Percentiles rank a stretch among this genome's conserved stretches.
phyloP scores from a whole-genome alignment of 2,329 filamentous ascomycete species.

The Myrmaecium sp. region DNA sequence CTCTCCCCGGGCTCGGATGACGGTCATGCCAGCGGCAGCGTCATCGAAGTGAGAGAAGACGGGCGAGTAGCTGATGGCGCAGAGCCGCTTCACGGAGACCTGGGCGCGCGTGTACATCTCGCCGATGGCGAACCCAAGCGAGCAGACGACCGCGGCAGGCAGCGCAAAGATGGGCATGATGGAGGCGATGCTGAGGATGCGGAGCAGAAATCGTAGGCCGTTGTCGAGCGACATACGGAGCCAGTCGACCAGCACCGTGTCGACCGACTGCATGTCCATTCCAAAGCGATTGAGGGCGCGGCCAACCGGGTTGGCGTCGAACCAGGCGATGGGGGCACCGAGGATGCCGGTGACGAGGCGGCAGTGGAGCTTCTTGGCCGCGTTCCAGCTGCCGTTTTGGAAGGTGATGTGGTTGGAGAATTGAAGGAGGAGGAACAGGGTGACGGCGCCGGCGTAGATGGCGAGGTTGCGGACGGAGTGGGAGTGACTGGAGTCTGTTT shows the following conservation, averaged over 20 bases:
- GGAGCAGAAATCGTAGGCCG: constrained; percentile 8
- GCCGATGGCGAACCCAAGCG: constrained; percentile 29
- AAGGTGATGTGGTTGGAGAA: constrained; percentile 22
- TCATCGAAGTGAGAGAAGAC: constrained; percentile 41
- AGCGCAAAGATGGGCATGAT: constrained; percentile 4
- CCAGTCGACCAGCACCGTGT: constrained; percentile 19
- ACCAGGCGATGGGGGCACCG: constrained; percentile 42
- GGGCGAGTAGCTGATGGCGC: constrained; percentile 13
- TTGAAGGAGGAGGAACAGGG: constrained; percentile 15
- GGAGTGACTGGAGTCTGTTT: constrained; percentile 7
- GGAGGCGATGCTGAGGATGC: constrained; percentile 4
- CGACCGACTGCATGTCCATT: constrained; percentile 57
- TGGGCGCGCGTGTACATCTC: constrained; percentile 36
- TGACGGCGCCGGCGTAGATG: constrained; percentile 32
- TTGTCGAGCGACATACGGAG: too few species aligned
- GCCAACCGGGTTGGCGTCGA: constrained; percentile 64
- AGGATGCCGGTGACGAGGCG: constrained; percentile 39
- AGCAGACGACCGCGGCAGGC: constrained; percentile 42
- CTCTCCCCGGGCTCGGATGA: constrained; percentile 35
- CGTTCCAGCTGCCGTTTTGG: constrained; percentile 40
- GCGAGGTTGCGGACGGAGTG: constrained; percentile 31
- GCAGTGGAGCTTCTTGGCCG: constrained; percentile 35
- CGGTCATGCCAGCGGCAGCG: constrained; percentile 31
- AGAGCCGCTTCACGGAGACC: constrained; percentile 29
- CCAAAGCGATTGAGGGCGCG: constrained; percentile 66